Evolutionary conservation across 2,329 filamentous ascomycete species (phyloP).

Genomic region (Penicillium sp.): DNA sequence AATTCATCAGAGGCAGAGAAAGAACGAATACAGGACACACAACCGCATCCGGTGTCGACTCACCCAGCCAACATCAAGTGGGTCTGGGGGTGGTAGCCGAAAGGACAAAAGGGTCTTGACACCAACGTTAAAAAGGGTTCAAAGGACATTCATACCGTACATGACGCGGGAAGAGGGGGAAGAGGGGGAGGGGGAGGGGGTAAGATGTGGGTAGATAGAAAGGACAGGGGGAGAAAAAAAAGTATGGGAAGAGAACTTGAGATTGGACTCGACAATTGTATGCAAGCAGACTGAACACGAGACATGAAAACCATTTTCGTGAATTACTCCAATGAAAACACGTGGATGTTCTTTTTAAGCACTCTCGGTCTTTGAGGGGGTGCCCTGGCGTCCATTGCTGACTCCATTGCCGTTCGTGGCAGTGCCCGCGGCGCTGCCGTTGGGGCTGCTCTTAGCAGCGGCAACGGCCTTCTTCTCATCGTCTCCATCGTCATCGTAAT

Average conservation of each 20-base stretch:
- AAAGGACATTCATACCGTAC: slow-evolving; percentile 36
- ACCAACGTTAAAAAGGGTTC: slow-evolving; percentile 12
- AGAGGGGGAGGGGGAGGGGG: not conserved
- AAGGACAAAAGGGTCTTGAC: slow-evolving; percentile 12
- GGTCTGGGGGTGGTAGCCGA: slow-evolving; percentile 19
- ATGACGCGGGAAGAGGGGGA: slow-evolving; percentile 26
- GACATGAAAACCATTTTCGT: slow-evolving; percentile 2
- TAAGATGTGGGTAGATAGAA: slow-evolving; percentile 16
- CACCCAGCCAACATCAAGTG: slow-evolving; percentile 22
- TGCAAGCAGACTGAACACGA: slow-evolving; percentile 8
- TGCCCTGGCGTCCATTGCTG: slow-evolving; percentile 35
- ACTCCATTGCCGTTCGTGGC: slow-evolving; percentile 8
- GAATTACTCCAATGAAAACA: slow-evolving; percentile 3
- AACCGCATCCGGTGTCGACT: not conserved
- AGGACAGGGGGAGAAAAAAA: slow-evolving; percentile 28
- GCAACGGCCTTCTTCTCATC: slow-evolving; percentile 68
- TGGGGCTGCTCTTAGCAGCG: slow-evolving; percentile 44
- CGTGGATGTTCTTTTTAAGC: slow-evolving; percentile 28
- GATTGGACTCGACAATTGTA: not conserved
- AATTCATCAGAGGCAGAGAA: slow-evolving; percentile 26
- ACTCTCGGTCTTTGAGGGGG: slow-evolving; percentile 42
- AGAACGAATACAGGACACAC: slow-evolving; percentile 32
- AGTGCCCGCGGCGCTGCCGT: slow-evolving; percentile 36
- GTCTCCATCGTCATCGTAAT: slow-evolving; percentile 93
- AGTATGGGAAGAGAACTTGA: slow-evolving; percentile 1